Base-by-base conservation (phyloP, 106 monocot genomes). In the Dioscorea alata region DNA sequence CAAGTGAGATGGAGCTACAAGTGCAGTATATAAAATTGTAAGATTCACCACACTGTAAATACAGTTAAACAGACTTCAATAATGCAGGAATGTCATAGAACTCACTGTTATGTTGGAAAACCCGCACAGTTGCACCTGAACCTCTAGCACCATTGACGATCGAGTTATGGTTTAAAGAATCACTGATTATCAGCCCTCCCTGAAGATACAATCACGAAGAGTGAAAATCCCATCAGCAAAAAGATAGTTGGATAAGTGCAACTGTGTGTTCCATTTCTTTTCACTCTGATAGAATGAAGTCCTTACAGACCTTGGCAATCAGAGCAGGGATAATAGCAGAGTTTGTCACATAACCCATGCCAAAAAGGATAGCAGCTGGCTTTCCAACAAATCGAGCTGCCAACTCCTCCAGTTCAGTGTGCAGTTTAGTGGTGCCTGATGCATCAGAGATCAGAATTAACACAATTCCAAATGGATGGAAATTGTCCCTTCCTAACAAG, bases 321-420 rank as follows among this genome's bases (percentile, higher is more conserved):
- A 97, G 72, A 58, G 63, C 70, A 61, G 97, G 97, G 68, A 92
- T 97, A 20, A 92, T 89, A 31, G 97, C 89, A 56, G 97, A 97
- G 74, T 97, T 97, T 72, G 97, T 97, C 52, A 79, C 92, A 85
- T 97, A 97, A 67, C 97, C 97, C 97, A 97, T 97, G 61, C 97
- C 97, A 73, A 97, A 92, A 48, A 86, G 42, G 66, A 97, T 72
- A 70, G 92, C 89, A 61, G 84, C 80, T 64, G 89, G 89, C 69
- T 97, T 97, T 53, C 97, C 83, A 54, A 97, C 92, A 79, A 87
- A 97, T 35, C 78, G 70, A 28, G 97, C 97, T 65, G 92, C 79
- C 23, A 97, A 63, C 35, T 92, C 92, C 74, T 97, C 97, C 53
- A 92, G 66, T 61, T 97, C 92, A 22, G 70, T 75, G 63, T 97